phyloP scores from a whole-genome alignment of 139 green algal genomes.

The Trebouxia sp. region DNA sequence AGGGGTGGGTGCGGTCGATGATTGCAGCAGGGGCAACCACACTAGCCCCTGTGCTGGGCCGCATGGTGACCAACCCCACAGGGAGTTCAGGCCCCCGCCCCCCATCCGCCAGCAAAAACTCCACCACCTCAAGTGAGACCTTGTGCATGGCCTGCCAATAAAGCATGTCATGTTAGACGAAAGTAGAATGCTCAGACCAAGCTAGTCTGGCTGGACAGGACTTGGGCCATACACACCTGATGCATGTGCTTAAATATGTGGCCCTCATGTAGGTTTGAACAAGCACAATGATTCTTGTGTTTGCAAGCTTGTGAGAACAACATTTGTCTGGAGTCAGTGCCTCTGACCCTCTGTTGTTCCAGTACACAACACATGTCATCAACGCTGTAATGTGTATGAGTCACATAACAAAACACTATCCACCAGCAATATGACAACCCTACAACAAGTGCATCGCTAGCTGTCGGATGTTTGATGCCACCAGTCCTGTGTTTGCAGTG shows the following conservation, averaged over 20 bases:
- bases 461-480: neutral
- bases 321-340: too few relatives aligned
- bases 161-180: too few relatives aligned
- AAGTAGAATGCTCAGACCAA: too few relatives aligned
- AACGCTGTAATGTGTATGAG: too few relatives aligned
- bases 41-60: neutral
- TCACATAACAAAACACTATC: too few relatives aligned
- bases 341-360: too few relatives aligned
- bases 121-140: neutral
- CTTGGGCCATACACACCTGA: neutral
- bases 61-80: slow-evolving; percentile 16
- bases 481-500: neutral
- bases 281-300: too few relatives aligned
- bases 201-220: too few relatives aligned
- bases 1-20: slow-evolving; percentile 12
- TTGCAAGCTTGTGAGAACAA: too few relatives aligned
- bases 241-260: neutral
- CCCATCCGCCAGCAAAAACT: slow-evolving; percentile 6
- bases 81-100: neutral
- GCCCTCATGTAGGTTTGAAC: neutral
- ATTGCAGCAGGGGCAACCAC: slow-evolving; percentile 20
- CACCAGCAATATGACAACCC: too few relatives aligned
- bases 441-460: too few relatives aligned
- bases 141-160: neutral
- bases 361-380: too few relatives aligned